Percentiles rank a stretch among this genome's conserved stretches.
Conservation (phyloP, 139 green algal genomes). For the Coelastrella sp. region DNA sequence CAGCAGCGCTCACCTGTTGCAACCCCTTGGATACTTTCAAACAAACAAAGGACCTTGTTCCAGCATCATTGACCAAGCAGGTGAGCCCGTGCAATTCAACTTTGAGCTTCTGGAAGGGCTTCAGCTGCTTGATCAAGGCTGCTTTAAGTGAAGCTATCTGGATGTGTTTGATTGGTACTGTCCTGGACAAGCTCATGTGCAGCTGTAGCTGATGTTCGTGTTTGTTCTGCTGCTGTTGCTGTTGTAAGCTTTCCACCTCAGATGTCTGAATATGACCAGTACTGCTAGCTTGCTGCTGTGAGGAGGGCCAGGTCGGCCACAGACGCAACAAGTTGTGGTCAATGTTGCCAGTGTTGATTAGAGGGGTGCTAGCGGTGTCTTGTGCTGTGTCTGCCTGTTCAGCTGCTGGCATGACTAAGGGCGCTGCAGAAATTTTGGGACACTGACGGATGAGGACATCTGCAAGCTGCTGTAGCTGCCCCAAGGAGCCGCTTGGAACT, state of each 20-base stretch:
- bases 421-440: neutral
- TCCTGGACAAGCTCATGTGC: constrained; percentile 31
- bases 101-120: neutral
- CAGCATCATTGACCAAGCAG: constrained; percentile 8
- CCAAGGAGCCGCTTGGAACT: neutral
- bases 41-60: constrained; percentile 5
- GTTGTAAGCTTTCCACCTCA: neutral
- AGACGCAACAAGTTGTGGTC: neutral
- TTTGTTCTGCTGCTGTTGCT: neutral
- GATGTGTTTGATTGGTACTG: neutral
- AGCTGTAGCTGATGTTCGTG: constrained; percentile 8
- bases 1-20: neutral
- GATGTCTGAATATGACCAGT: neutral
- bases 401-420: neutral
- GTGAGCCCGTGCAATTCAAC: neutral
- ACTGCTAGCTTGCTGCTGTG: constrained; percentile 1
- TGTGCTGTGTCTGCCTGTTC: neutral
- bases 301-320: neutral
- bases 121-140: constrained; percentile 17
- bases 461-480: neutral
- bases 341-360: neutral
- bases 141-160: constrained; percentile 17
- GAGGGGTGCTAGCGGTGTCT: neutral
- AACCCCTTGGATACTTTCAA: constrained; percentile 1
- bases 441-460: neutral